Percentiles rank a stretch among this genome's conserved stretches.
phyloP scores from a whole-genome alignment of 169 alveolate species.

The Plasmodium blacklocki region DNA sequence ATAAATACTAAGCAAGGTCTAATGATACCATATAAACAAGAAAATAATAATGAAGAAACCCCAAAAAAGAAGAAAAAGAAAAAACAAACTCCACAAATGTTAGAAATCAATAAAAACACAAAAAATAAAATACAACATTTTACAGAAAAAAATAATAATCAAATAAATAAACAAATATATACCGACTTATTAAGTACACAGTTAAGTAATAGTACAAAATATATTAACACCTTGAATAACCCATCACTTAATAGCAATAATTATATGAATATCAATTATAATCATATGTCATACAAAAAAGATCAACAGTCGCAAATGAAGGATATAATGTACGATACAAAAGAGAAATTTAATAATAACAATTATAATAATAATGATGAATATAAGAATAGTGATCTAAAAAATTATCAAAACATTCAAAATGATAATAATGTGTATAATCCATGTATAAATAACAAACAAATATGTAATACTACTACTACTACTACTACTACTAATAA shows the following conservation, averaged over 20 bases:
- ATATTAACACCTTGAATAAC: conserved; percentile 10
- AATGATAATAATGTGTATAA: too few relatives aligned
- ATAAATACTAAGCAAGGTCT: not conserved
- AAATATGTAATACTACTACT: too few relatives aligned
- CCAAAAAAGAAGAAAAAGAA: not conserved
- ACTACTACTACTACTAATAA: not conserved
- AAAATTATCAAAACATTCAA: too few relatives aligned
- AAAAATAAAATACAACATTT: conserved; percentile 1
- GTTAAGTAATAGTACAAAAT: conserved; percentile 14
- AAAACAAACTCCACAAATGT: not conserved
- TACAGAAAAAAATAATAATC: not conserved
- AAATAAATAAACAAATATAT: conserved; percentile 12
- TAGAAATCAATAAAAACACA: not conserved
- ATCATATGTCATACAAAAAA: conserved; percentile 7
- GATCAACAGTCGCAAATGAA: not conserved
- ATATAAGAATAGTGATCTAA: not conserved
- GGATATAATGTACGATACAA: not conserved
- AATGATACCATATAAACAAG: not conserved
- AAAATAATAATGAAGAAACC: not conserved
- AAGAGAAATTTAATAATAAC: conserved; percentile 6
- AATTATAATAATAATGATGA: not conserved
- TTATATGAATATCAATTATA: conserved; percentile 3
- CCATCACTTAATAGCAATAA: conserved; percentile 18
- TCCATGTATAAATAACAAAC: too few relatives aligned
- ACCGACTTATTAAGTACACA: conserved; percentile 15